Conservation (phyloP, 1,139 yeast species). For the Candida smagusa region DNA sequence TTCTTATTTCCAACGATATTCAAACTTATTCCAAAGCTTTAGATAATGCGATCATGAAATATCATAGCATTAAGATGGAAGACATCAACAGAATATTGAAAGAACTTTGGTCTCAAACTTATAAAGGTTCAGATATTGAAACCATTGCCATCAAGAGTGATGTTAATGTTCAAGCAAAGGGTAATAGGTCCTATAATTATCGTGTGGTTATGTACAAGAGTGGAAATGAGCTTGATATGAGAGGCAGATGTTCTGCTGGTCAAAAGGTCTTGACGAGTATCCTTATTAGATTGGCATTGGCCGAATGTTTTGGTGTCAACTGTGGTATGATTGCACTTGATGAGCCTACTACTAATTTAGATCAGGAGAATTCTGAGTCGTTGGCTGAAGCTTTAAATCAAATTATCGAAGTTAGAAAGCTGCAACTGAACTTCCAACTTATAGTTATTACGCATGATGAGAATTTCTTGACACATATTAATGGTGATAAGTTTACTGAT, state of each 20-base stretch:
- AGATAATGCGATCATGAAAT: slow-evolving; percentile 92
- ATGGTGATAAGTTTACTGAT: slow-evolving; percentile 84
- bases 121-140: slow-evolving; percentile 94
- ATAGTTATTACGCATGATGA: slow-evolving; percentile 97
- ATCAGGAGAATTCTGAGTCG: slow-evolving; percentile 83
- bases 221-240: slow-evolving; percentile 91
- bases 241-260: slow-evolving; percentile 98
- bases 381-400: slow-evolving; percentile 76
- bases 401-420: slow-evolving; percentile 70
- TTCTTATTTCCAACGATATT: slow-evolving; percentile 80
- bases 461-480: slow-evolving; percentile 78
- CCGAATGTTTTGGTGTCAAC: slow-evolving; percentile 92
- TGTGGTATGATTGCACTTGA: slow-evolving; percentile 96
- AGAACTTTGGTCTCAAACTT: slow-evolving; percentile 91
- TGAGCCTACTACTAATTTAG: slow-evolving; percentile 97
- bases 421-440: slow-evolving; percentile 86
- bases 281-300: slow-evolving; percentile 83
- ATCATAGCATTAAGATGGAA: slow-evolving; percentile 86
- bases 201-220: slow-evolving; percentile 94
- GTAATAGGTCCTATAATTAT: slow-evolving; percentile 79
- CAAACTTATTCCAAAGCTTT: slow-evolving; percentile 80
- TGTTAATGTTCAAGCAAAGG: slow-evolving; percentile 54
- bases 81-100: slow-evolving; percentile 86
- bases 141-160: slow-evolving; percentile 85
- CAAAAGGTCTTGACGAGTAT: slow-evolving; percentile 94